Evolutionary conservation across 2,329 filamentous ascomycete species (phyloP), one percentile per base, ranked within the genome.

Genomic region (Venturia effusa): DNA sequence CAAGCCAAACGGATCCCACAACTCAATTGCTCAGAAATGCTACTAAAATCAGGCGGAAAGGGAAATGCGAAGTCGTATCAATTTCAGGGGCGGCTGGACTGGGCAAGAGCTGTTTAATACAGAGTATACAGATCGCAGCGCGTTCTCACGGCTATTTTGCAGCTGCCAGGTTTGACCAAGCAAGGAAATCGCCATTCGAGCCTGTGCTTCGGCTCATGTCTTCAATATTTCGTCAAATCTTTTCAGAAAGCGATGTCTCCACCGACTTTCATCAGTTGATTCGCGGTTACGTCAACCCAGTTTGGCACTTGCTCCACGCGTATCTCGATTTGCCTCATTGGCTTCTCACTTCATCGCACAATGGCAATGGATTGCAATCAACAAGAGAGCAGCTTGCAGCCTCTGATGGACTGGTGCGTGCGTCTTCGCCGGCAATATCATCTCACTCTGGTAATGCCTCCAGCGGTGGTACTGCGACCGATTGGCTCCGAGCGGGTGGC

Each of bases 281-380:
- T 15, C 76, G 84, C 24, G 75, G 75, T 17, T 81, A 81, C 55
- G 75, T 87, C 4, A 78, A 78, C 59, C 82, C 83, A 11, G 79
- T 84, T 66, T 87, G 84, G 84, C 71, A 76, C 34, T 76, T 81
- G 6, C 74, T 87, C 34, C 81, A 84, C 67, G 75, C 74, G 32
- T 82, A 84, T 61, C 72, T 87, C n/a, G 83, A 84, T 64, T 76
- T 87, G 2, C 84, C 84, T 0, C 87, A 93, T 69, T 95, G 93
- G 75, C 72, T 82, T 27, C 68, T 81, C 10, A 73, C 69, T 55
- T 7, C 67, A 68, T 7, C 69, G 70, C 63, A 69, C 69, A 34
- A 45, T 7, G 41, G 32, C 3, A 41, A 30, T 27, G 30, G 41
- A 22, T n/a, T 45, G 30, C 17, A 59, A 6, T 15, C 54, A 22